Conservation (phyloP, 2,329 filamentous ascomycete genomes). For the Fusarium sp. region DNA sequence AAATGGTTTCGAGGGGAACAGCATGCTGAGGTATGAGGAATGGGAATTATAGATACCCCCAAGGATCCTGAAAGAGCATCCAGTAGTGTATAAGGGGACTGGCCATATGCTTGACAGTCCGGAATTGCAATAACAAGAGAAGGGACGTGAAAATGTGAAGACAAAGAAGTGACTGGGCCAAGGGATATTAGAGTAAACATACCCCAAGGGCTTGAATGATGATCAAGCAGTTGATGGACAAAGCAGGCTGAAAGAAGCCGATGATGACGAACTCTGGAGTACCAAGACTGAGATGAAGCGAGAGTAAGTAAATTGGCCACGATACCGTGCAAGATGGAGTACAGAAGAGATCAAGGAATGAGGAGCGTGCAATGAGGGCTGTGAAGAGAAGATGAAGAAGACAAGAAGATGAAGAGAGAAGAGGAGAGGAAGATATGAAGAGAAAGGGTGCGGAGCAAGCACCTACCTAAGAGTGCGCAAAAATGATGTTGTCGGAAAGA, state of each 20-base stretch:
- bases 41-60: neutral
- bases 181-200: conserved; percentile 20
- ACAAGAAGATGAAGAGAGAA: conserved; percentile 31
- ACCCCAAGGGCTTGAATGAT: conserved; percentile 47
- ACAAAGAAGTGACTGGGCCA: neutral
- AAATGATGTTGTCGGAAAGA: conserved; percentile 36
- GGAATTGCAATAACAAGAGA: too few relatives aligned
- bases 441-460: conserved; percentile 11
- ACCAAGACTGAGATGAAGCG: conserved; percentile 68
- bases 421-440: conserved; percentile 17
- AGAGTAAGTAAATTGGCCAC: conserved; percentile 70
- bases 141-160: too few relatives aligned
- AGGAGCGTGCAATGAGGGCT: conserved; percentile 59
- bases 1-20: neutral
- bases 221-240: conserved; percentile 48
- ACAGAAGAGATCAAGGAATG: conserved; percentile 52
- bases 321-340: conserved; percentile 70
- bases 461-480: conserved; percentile 43
- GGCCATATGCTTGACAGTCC: too few relatives aligned
- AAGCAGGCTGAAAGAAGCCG: conserved; percentile 48
- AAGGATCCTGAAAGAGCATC: neutral
- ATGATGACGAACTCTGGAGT: conserved; percentile 58
- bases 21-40: neutral
- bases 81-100: neutral
- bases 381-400: conserved; percentile 50